These are phyloP conservation scores for Osmanthus fragrans DNA, from an alignment of 257 asterid genomes.

Conservation along the genomic window DNA sequence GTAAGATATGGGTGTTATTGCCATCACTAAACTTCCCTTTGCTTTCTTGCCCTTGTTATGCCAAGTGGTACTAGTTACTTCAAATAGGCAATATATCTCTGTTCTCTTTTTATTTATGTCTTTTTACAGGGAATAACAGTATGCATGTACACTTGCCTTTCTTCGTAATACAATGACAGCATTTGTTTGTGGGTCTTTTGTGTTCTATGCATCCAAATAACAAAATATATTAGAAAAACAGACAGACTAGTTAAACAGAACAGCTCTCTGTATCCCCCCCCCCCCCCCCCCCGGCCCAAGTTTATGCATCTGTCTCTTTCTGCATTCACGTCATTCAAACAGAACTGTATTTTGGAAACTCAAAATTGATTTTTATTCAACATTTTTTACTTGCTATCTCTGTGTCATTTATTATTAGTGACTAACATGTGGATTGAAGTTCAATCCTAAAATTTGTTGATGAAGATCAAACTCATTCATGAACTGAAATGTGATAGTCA, in stretches of 20 bases:
- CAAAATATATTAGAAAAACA: constrained; percentile 1
- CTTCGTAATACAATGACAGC: neutral
- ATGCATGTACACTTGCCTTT: neutral
- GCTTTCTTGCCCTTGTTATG: constrained; percentile 14
- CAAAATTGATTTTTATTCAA: neutral
- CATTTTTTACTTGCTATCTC: neutral
- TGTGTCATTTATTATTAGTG: neutral
- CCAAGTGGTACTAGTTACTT: neutral
- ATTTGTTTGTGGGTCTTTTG: neutral
- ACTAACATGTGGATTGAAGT: neutral
- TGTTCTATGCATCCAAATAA: neutral
- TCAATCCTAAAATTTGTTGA: neutral
- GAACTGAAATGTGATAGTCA: neutral
- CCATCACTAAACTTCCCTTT: neutral
- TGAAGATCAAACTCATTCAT: neutral
- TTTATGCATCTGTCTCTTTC: neutral
- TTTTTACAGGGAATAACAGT: neutral
- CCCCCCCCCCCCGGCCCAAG: too few species aligned
- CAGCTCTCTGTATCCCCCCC: neutral
- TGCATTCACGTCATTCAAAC: neutral
- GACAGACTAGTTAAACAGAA: neutral
- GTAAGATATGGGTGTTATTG: constrained; percentile 38
- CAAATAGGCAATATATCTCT: neutral
- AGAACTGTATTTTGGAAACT: neutral
- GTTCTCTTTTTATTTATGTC: neutral